These are phyloP conservation scores for Entonaema liquescens DNA, from an alignment of 495 filamentous ascomycete species.

Conservation along the genomic window DNA sequence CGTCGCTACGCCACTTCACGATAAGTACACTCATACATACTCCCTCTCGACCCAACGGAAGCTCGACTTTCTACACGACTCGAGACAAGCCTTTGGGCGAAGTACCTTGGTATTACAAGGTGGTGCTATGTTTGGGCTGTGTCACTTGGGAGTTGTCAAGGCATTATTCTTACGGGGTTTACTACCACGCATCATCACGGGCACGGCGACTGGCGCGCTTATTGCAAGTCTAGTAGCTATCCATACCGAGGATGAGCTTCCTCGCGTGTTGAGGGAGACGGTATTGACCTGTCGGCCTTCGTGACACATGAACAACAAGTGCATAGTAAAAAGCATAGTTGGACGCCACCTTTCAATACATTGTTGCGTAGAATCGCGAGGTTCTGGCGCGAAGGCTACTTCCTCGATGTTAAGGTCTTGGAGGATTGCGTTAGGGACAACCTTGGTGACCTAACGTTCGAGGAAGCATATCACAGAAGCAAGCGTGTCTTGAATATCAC, in stretches of 20 bases:
- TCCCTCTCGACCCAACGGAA: conserved; percentile 84
- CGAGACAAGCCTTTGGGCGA: conserved; percentile 87
- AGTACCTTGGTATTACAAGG: conserved; percentile 89
- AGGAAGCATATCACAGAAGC: conserved; percentile 88
- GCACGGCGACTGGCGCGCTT: conserved; percentile 88
- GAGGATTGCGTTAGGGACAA: conserved; percentile 88
- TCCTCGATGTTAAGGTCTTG: conserved; percentile 81
- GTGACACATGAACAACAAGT: conserved; percentile 50
- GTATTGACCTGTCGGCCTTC: conserved; percentile 86
- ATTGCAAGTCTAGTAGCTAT: conserved; percentile 91
- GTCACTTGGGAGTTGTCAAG: conserved; percentile 90
- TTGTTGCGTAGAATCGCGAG: conserved; percentile 67
- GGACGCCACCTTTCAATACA: conserved; percentile 53
- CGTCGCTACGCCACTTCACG: conserved; percentile 26
- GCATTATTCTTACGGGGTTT: conserved; percentile 85
- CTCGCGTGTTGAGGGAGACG: conserved; percentile 78
- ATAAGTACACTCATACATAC: conserved; percentile 53
- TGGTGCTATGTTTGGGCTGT: conserved; percentile 90
- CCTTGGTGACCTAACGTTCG: conserved; percentile 89
- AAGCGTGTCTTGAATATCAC: conserved; percentile 94
- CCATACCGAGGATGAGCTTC: conserved; percentile 87
- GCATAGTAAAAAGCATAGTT: conserved; percentile 14
- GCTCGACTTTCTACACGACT: conserved; percentile 88
- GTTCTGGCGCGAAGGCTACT: conserved; percentile 78
- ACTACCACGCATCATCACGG: conserved; percentile 88